These are phyloP conservation scores for Rhazya stricta DNA, from an alignment of 257 asterid genomes.

Conservation along the genomic window DNA sequence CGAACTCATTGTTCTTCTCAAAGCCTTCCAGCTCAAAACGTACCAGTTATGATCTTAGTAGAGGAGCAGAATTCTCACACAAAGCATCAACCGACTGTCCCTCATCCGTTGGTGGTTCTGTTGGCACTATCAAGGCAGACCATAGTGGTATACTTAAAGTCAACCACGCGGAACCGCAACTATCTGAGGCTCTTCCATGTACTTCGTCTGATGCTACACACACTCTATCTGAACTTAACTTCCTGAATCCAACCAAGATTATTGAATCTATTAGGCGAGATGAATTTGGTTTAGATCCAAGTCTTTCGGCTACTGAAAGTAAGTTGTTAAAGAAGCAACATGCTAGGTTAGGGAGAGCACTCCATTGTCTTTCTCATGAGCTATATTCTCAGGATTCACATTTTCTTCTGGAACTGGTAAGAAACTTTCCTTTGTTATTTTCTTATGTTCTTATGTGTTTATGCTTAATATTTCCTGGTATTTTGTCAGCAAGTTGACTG, in stretches of 20 bases:
- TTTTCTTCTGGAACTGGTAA: conserved; percentile 92
- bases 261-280: conserved; percentile 71
- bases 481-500: not conserved
- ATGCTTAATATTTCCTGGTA: conserved; percentile 2
- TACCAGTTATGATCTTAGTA: conserved; percentile 23
- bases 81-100: conserved; percentile 16
- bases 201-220: conserved; percentile 19
- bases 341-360: conserved; percentile 97
- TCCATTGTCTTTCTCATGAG: conserved; percentile 94
- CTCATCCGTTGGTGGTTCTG: conserved; percentile 23
- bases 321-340: conserved; percentile 89
- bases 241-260: conserved; percentile 42
- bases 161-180: not conserved
- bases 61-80: conserved; percentile 24
- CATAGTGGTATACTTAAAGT: not conserved
- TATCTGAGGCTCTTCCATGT: conserved; percentile 23
- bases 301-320: conserved; percentile 55
- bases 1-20: conserved; percentile 27
- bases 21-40: conserved; percentile 37
- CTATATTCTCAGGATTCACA: conserved; percentile 97
- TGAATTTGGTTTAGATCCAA: conserved; percentile 77
- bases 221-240: conserved; percentile 22
- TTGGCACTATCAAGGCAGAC: conserved; percentile 23
- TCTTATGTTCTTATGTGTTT: not conserved
- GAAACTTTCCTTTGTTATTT: conserved; percentile 17